Base-by-base conservation (phyloP, 2,329 filamentous ascomycete species). In the Clonostachys solani region DNA sequence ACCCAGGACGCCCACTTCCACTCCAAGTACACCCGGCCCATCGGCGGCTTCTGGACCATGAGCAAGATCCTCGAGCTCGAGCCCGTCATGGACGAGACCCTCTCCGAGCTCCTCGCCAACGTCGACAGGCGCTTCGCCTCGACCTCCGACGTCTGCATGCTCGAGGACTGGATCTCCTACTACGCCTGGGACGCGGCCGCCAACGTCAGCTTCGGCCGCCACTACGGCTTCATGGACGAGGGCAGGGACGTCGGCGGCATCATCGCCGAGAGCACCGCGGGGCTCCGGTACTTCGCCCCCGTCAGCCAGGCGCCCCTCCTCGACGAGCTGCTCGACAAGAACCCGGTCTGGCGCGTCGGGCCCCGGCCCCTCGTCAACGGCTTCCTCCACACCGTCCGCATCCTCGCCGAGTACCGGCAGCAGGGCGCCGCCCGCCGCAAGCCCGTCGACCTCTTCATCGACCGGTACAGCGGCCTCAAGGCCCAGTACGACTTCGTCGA, bases 111-210 rank as follows among this genome's bases (percentile, higher is more conserved):
- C n/a, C 40, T 47, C 4, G 38, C 43, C 19, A 51, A 46, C n/a
- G 40, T 54, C 12, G 44, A 45, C 2, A 29, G 18, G 18, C 47
- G 38, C 36, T 54, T 52, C 33, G 52, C 49, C 42, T 48, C 50
- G 2, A 17, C 35, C 2, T 8, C 8, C 23, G 9, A 29, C 23
- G n/a, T n/a, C 12, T 18, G 17, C 37, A n/a, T n/a, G n/a, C 37
- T n/a, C 7, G n/a, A 40, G 23, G 46, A 51, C 48, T 53, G 52
- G 49, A 37, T 52, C 40, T 43, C 51, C 17, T 54, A 52, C 38
- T 51, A 50, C 16, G 49, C 69, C 5, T 72, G 68, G 60, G 70
- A 74, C 47, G 61, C 71, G n/a, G 59, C 71, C 16, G 67, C 69
- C 16, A 62, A 64, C 33, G 50, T 71, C 17, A 65, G 62, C 18